Conservation (phyloP, 805 yeast genomes). For the Sugiyamaella valdiviana region DNA sequence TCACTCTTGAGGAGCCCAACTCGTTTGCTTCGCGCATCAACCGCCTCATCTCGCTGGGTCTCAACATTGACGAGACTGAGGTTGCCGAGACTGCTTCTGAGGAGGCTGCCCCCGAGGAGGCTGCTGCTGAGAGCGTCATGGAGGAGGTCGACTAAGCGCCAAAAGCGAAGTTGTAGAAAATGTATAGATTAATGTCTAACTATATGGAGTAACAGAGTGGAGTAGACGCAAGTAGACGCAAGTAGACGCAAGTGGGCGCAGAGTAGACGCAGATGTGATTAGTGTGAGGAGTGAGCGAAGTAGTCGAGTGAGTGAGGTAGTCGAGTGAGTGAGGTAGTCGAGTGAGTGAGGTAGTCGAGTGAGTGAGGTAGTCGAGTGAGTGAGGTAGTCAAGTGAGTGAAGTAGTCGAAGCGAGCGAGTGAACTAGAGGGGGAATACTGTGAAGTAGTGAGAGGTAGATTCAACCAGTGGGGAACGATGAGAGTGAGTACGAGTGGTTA, state of each 20-base stretch:
- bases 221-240: too few species aligned
- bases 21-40: conserved; percentile 96
- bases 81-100: conserved; percentile 35
- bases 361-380: too few species aligned
- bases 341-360: too few species aligned
- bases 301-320: too few species aligned
- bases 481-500: too few species aligned
- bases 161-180: not conserved
- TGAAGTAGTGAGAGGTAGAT: too few species aligned
- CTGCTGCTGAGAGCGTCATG: conserved; percentile 89
- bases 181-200: conserved; percentile 1
- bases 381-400: too few species aligned
- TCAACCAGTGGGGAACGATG: too few species aligned
- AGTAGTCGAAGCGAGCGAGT: too few species aligned
- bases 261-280: not conserved
- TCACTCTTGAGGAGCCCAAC: conserved; percentile 97
- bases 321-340: too few species aligned
- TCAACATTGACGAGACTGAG: conserved; percentile 73
- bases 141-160: conserved; percentile 88
- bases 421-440: too few species aligned
- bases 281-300: not conserved
- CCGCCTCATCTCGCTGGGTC: conserved; percentile 95
- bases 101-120: conserved; percentile 47
- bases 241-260: not conserved
- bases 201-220: not conserved